phyloP scores from a whole-genome alignment of 2,329 filamentous ascomycete genomes.

The Aspergillus fumigatiaffinis region DNA sequence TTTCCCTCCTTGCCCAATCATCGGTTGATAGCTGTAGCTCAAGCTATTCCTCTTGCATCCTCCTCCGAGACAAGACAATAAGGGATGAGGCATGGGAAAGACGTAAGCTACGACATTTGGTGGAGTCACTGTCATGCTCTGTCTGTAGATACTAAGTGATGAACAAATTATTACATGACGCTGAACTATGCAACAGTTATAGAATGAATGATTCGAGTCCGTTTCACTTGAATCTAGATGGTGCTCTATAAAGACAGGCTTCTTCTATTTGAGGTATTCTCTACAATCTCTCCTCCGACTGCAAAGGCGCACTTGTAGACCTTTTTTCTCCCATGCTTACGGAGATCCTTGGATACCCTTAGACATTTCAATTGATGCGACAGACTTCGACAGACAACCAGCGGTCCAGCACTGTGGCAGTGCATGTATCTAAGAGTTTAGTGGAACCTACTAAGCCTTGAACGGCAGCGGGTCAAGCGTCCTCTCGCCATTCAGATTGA shows the following conservation, averaged over 20 bases:
- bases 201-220: too few species aligned
- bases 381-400: conserved; percentile 7
- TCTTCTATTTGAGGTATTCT: too few species aligned
- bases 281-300: not conserved
- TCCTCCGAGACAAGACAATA: not conserved
- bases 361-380: conserved; percentile 10
- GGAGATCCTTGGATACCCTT: conserved; percentile 9
- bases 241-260: too few species aligned
- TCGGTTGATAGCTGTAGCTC: not conserved
- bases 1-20: not conserved
- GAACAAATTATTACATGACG: not conserved
- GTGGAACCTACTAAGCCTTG: conserved; percentile 18
- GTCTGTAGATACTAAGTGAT: not conserved
- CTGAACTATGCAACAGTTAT: too few species aligned
- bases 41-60: not conserved
- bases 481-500: conserved; percentile 12
- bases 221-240: too few species aligned
- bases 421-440: conserved; percentile 20
- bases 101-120: not conserved
- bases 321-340: not conserved
- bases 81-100: not conserved
- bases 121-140: not conserved
- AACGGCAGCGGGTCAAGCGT: conserved; percentile 14
- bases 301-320: not conserved
- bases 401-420: conserved; percentile 21